phyloP scores from a whole-genome alignment of 371 early-diverging fungal genomes.

The Nematocida sp. region DNA sequence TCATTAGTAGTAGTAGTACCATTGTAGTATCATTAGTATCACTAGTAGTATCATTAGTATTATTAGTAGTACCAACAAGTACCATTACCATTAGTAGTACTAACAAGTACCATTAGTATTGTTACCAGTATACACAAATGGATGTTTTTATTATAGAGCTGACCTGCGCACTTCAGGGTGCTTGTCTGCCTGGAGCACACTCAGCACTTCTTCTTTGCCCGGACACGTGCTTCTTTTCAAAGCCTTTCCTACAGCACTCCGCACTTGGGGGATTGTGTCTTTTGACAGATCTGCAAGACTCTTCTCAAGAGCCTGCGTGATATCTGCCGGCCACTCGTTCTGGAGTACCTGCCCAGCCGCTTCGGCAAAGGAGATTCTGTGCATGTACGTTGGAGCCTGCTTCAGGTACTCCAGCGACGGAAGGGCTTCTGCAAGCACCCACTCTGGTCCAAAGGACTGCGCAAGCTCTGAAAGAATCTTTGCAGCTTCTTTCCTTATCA shows the following conservation, averaged over 20 bases:
- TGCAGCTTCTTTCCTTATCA: conserved; percentile 39
- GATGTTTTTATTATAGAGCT: no score
- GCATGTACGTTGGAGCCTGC: conserved; percentile 9
- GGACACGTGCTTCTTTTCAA: background rate
- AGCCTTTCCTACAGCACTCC: conserved; percentile 18
- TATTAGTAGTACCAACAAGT: background rate
- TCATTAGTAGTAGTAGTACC: background rate
- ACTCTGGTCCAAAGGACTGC: conserved; percentile 5
- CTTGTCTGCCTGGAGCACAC: conserved; percentile 12
- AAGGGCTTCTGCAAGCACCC: conserved; percentile 12
- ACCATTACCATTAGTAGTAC: background rate
- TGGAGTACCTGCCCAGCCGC: conserved; percentile 9
- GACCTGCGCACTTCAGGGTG: conserved; percentile 31
- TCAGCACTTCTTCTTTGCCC: conserved; percentile 6
- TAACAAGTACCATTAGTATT: no score
- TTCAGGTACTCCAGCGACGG: conserved; percentile 29
- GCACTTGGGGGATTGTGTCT: conserved; percentile 38
- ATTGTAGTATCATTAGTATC: background rate
- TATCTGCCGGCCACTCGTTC: conserved; percentile 5
- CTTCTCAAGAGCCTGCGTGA: background rate
- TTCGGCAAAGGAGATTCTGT: conserved; percentile 32
- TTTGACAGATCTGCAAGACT: background rate
- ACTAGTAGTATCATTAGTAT: no score
- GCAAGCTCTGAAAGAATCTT: conserved; percentile 18
- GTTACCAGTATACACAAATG: no score